Evolutionary conservation across 306 rosid genomes (phyloP), one percentile per base, ranked within the genome.

Genomic region (Pyrus communis): DNA sequence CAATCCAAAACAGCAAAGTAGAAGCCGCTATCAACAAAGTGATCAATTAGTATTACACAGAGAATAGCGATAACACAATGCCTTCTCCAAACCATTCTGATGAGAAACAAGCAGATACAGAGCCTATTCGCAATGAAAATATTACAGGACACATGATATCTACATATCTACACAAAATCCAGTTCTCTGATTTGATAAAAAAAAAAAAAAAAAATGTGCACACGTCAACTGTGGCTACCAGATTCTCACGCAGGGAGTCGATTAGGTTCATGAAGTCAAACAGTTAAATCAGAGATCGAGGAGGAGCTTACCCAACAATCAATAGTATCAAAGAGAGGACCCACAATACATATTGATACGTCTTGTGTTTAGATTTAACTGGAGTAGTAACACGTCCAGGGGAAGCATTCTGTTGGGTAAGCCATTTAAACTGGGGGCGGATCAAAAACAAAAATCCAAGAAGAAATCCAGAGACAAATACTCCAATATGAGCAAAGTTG

Each of bases 401-500:
- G 21, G 23, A 67, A 75, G 86, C 67, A 73, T 78, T 52, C 67
- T 57, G 81, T 71, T 78, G 89, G 86, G 80, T 88, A 78, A 82
- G 69, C 91, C 93, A 93, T 72, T 87, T 76, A 78, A 81, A 93
- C 75, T 93, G 95, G 51, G 98, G 98, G 19, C 95, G 87, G 75
- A 91, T 84, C 80, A 93, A 70, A 72, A 89, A 69, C 78, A 93
- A 76, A 65, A 91, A 91, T 22, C 96, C 96, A 79, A 93, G 96
- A 81, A 93, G 90, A 88, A 93, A 89, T 64, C 96, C 93, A 52
- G 96, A 83, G 67, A 87, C 51, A 78, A 93, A 93, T 74, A 94
- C 97, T 68, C 97, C 97, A 60, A 90, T 86, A 78, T 93, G 97
- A 73, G 97, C 96, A 80, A 89, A 90, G 76, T 90, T 93, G 86